Base-by-base conservation (phyloP, 1,139 yeast species). In the Saccharomycopsis hybrid region DNA sequence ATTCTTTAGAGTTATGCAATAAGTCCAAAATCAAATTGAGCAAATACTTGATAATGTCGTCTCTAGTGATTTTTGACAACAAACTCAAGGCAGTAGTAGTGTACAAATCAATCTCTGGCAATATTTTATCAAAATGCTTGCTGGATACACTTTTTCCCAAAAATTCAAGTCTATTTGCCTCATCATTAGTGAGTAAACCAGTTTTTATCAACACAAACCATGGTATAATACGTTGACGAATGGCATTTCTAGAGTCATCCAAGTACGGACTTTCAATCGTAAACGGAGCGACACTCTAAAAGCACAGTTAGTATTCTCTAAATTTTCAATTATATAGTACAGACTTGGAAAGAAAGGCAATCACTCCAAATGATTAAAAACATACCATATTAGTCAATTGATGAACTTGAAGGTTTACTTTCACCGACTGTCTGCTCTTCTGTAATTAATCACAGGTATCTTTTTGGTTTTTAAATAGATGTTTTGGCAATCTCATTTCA, bases 151-250 rank as follows among this genome's bases (percentile, higher is more conserved):
- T 51, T 35, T 77, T 78, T 61, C 85, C 94, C 58, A 86, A 73
- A 43, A 76, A 72, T 64, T 82, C 82, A 62, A 87, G 72, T 48
- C 76, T 70, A 55, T 76, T 74, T 18, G 88, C 88, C 62, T 85
- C 89, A 54, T 78, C 81, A 49, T 74, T 74, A 25, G 80, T 68
- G 44, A 90, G 73, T 46, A 82, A 78, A 46, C 79, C 81, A 9
- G 94, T 83, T 55, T 96, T 76, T 18, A 87, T 82, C 60, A 85
- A 80, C 5, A 95, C 95, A 62, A 86, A 95, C 97, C 97, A 90
- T 29, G 96, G 95, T 54, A 90, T 79, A 35, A 94, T 84, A 57
- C 95, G 78, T 55, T 86, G 85, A 59, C 94, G 76, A 58, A 87
- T 82, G 57, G 81, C 81, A 59, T 77, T 74, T 60, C 87, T 80